A percentile compares a stretch with the other conserved stretches of the same genome.
Conservation (phyloP, 2,329 filamentous ascomycete species). For the Neopestalotiopsis sp. region DNA sequence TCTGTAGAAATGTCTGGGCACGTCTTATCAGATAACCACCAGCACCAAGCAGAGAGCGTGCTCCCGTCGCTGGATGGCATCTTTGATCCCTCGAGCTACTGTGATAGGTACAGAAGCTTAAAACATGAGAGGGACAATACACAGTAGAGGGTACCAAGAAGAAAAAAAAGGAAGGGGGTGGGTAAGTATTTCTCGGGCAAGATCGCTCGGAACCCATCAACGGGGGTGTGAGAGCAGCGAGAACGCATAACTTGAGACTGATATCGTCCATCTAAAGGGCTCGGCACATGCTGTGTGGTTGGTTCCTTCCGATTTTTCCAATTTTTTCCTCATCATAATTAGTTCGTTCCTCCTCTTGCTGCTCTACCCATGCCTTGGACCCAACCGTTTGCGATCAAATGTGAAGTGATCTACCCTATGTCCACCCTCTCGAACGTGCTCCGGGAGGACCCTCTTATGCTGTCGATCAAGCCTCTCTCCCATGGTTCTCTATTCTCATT, state of each 20-base stretch:
- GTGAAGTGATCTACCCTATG: constrained; percentile 16
- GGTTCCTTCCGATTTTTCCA: constrained; percentile 12
- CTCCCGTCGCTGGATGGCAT: constrained; percentile 14
- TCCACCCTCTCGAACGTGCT: constrained; percentile 16
- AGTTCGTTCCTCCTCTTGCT: not conserved
- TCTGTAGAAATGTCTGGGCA: constrained; percentile 7
- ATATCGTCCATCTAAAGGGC: constrained; percentile 9
- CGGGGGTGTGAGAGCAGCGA: not conserved
- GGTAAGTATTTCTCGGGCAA: not conserved
- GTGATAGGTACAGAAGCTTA: constrained; percentile 12
- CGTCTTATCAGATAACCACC: constrained; percentile 18
- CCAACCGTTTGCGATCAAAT: constrained; percentile 13
- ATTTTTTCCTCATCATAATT: not conserved
- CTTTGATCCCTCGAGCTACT: not conserved
- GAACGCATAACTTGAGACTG: constrained; percentile 15
- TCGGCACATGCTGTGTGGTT: constrained; percentile 12
- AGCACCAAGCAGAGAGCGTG: constrained; percentile 1
- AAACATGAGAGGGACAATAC: not conserved
- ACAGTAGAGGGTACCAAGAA: no score
- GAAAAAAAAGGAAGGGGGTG: not conserved
- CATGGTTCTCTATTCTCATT: constrained; percentile 8
- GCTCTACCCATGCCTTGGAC: constrained; percentile 1
- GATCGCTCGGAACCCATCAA: constrained; percentile 3
- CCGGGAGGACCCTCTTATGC: constrained; percentile 8
- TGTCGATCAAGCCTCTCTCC: constrained; percentile 15